phyloP scores from a whole-genome alignment of 2,329 filamentous ascomycete species.

The Verticillium nubilum region DNA sequence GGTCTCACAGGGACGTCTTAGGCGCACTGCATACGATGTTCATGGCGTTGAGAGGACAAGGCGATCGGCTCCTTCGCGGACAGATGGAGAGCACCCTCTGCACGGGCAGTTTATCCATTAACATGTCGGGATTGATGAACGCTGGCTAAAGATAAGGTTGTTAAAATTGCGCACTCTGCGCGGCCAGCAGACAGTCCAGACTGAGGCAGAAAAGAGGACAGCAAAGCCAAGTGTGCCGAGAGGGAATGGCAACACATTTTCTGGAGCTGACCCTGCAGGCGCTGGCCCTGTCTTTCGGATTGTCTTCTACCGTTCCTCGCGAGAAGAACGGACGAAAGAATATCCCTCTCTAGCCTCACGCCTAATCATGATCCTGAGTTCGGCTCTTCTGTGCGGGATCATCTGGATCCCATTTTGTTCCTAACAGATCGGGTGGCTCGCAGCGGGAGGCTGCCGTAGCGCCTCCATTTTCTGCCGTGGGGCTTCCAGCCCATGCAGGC shows the following conservation, averaged over 20 bases:
- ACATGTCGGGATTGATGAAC: background rate
- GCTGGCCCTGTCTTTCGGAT: background rate
- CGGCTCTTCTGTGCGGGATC: background rate
- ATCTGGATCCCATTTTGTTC: background rate
- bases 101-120: background rate
- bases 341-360: background rate
- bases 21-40: background rate
- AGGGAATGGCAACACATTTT: background rate
- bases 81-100: background rate
- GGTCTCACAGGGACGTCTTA: background rate
- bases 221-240: background rate
- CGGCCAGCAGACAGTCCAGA: background rate
- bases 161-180: background rate
- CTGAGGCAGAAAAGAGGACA: background rate
- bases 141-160: background rate
- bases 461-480: background rate
- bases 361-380: background rate
- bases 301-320: background rate
- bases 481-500: background rate
- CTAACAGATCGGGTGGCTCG: slow-evolving; percentile 5
- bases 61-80: background rate
- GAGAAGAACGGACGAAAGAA: too few relatives aligned
- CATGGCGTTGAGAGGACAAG: background rate
- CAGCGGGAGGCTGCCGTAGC: slow-evolving; percentile 7
- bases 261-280: background rate